A percentile compares a stretch with the other conserved stretches of the same genome.
Conservation (phyloP, 73 alveolate species). For the Tetrahymena malaccensis region DNA sequence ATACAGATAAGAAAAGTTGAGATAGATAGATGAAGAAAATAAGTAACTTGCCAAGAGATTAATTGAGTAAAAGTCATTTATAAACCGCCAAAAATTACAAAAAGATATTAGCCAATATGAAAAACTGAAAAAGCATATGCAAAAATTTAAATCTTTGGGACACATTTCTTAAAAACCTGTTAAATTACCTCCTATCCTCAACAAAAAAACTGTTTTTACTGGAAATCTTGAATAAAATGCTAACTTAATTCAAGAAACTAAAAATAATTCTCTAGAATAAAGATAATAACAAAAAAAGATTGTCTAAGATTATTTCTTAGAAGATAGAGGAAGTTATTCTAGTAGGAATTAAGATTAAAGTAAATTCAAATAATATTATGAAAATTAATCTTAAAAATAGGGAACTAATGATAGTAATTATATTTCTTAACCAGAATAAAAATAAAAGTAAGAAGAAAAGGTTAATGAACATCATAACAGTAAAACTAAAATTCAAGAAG, state of each 20-base stretch:
- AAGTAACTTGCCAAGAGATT: background rate
- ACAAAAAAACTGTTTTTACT: background rate
- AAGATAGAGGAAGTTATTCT: background rate
- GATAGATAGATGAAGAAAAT: background rate
- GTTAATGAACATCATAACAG: too few relatives aligned
- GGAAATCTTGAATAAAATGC: background rate
- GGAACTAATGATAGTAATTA: background rate
- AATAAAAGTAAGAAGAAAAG: background rate
- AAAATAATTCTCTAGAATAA: background rate
- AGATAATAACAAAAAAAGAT: background rate
- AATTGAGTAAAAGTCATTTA: background rate
- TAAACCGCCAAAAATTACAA: background rate
- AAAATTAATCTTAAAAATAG: background rate
- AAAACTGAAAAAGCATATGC: background rate
- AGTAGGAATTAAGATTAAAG: background rate
- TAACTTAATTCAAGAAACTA: background rate
- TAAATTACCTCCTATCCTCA: background rate
- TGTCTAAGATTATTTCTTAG: background rate
- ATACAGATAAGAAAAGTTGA: background rate
- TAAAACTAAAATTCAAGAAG: background rate
- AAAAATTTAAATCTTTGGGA: background rate
- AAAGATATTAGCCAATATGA: background rate
- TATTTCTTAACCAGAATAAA: background rate
- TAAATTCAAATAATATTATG: background rate
- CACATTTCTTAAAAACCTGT: background rate